A percentile compares a stretch with the other conserved stretches of the same genome.
phyloP scores from a whole-genome alignment of 129 eudicot species.

The Mikania micrantha region DNA sequence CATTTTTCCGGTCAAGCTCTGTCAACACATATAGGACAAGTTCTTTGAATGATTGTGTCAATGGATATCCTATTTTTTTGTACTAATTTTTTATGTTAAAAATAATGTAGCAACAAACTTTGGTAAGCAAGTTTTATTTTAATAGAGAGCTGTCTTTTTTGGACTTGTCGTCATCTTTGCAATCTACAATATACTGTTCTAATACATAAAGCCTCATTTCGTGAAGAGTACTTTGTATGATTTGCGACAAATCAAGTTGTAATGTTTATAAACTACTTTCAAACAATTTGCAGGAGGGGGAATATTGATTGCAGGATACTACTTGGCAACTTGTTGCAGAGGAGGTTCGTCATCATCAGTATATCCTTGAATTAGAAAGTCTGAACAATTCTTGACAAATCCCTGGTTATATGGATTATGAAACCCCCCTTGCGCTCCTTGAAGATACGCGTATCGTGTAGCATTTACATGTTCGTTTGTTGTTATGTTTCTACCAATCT shows the following conservation, averaged over 20 bases:
- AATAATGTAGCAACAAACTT: background rate
- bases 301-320: background rate
- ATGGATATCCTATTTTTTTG: background rate
- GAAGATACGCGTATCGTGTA: conserved; percentile 70
- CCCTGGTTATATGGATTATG: conserved; percentile 91
- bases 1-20: no score
- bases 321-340: conserved; percentile 42
- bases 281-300: no score
- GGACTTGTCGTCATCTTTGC: background rate
- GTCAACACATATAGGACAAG: background rate
- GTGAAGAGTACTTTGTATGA: no score
- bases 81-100: background rate
- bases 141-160: background rate
- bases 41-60: background rate
- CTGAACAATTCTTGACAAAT: conserved; percentile 69
- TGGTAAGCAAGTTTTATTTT: background rate
- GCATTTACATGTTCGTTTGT: conserved; percentile 78
- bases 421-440: conserved; percentile 70
- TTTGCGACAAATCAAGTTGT: background rate
- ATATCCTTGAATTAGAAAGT: conserved; percentile 69
- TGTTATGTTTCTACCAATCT: conserved; percentile 86
- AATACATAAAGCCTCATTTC: background rate
- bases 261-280: background rate
- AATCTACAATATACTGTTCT: background rate
- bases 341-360: conserved; percentile 75